Evolutionary conservation across 257 asterid species (phyloP), one percentile per base, ranked within the genome.

Genomic region (Cordia subcordata): DNA sequence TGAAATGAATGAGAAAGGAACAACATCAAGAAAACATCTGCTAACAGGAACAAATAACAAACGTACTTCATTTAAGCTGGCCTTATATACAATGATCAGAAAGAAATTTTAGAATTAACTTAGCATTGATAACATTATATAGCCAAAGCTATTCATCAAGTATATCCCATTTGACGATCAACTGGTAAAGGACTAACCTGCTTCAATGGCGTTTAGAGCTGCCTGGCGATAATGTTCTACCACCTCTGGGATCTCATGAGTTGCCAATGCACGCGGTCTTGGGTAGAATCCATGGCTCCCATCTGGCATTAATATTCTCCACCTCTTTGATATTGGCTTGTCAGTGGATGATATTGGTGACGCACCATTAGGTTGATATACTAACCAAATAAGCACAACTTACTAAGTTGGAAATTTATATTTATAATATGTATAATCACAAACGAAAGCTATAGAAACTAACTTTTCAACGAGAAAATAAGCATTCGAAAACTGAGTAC

Each of bases 181-280:
- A 55, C 59, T 6, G 1, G 10, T 13, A 60, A 46, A 57, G 20
- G 37, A 67, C 75, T 35, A 53, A 85, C 98, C 99, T 71, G 99
- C 99, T 82, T 84, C 82, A 42, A 88, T 84, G 70, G 99, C 96
- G 63, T 88, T 84, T n/a, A 78, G n/a, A 60, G 99, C 97, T 0
- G 99, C 80, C 68, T 63, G 85, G 62, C 90, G 85, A 79, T 88
- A 88, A 15, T 86, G 72, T 49, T 84, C 73, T 16, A 88, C 89
- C 11, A 88, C 72, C 68, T 81, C 72, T 0, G 81, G 76, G 49
- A 92, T 68, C 66, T 86, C 87, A 54, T 66, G 19, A 57, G 77
- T 60, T 23, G 80, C 75, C 46, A 92, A 17, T 39, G 81, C 79
- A 21, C 84, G 84, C 1, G 99, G 97, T 40, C 69, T 66, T 0